Conservation (phyloP, 73 alveolate species). For the Paramecium primaurelia region DNA sequence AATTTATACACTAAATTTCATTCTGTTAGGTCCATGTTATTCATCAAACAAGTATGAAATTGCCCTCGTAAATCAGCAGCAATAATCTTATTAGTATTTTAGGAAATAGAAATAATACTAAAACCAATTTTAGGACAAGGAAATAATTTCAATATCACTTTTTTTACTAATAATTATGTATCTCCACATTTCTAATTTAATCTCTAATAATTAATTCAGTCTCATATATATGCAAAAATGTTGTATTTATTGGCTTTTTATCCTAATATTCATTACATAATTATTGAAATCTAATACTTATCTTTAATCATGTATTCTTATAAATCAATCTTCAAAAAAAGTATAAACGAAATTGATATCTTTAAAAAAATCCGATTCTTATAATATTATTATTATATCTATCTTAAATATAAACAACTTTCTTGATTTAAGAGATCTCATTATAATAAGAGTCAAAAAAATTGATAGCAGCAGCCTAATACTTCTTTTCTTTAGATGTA, state of each 20-base stretch:
- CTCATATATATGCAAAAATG: constrained; percentile 41
- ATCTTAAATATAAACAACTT: constrained; percentile 28
- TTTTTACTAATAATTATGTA: constrained; percentile 4
- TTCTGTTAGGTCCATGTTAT: not conserved
- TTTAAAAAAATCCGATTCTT: constrained; percentile 29
- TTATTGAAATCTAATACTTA: not conserved
- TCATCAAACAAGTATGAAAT: not conserved
- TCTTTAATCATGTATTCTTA: constrained; percentile 46
- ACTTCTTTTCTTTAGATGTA: constrained; percentile 40
- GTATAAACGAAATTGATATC: constrained; percentile 38
- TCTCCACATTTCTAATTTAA: constrained; percentile 43
- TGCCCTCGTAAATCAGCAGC: constrained; percentile 52
- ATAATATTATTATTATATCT: constrained; percentile 50
- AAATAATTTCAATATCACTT: not conserved
- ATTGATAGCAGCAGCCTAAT: constrained; percentile 50
- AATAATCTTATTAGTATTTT: constrained; percentile 13
- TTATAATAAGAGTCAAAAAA: constrained; percentile 43
- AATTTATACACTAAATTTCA: not conserved
- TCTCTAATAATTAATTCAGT: constrained; percentile 49
- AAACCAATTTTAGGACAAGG: constrained; percentile 53
- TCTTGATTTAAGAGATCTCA: not conserved
- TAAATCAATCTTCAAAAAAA: constrained; percentile 52
- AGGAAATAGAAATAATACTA: constrained; percentile 33
- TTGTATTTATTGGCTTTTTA: constrained; percentile 45
- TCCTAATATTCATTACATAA: not conserved